Conservation (phyloP, 2,329 filamentous ascomycete genomes). For the Tolypocladium sp. region DNA sequence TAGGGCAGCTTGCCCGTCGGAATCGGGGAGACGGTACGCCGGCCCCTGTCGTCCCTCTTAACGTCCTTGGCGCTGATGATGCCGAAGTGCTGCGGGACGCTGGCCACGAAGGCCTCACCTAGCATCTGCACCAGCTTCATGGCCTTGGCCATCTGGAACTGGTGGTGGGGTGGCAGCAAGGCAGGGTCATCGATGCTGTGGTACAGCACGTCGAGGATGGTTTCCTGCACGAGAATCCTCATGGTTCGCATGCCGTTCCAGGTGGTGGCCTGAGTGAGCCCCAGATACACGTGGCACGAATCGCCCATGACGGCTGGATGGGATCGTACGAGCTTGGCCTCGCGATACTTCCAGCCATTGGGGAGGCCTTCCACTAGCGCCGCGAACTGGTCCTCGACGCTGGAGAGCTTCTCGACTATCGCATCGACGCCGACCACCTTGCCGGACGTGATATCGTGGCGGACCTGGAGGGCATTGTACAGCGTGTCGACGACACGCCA, state of each 20-base stretch:
- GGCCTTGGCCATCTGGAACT: conserved; percentile 25
- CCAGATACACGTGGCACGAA: conserved; percentile 35
- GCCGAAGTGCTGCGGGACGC: conserved; percentile 40
- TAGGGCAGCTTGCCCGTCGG: conserved; percentile 17
- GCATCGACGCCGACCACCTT: conserved; percentile 24
- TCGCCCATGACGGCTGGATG: conserved; percentile 32
- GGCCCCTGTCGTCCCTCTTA: conserved; percentile 10
- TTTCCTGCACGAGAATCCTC: conserved; percentile 38
- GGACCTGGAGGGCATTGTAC: conserved; percentile 35
- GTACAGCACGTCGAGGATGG: conserved; percentile 33
- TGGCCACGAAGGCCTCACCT: conserved; percentile 33
- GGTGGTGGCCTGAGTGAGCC: conserved; percentile 32
- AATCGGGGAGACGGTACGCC: conserved; percentile 13
- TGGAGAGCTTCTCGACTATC: conserved; percentile 25
- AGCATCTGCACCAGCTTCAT: conserved; percentile 28
- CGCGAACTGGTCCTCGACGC: conserved; percentile 34
- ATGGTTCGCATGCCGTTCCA: conserved; percentile 39
- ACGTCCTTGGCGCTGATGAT: conserved; percentile 32
- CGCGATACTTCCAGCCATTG: conserved; percentile 30
- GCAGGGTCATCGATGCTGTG: conserved; percentile 18
- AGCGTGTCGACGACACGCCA: conserved; percentile 34
- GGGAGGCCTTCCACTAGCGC: conserved; percentile 28
- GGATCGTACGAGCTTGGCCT: conserved; percentile 25
- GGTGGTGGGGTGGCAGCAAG: conserved; percentile 18
- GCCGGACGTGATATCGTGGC: conserved; percentile 34